These are phyloP conservation scores for Xylaria arbuscula DNA, from an alignment of 2,329 filamentous ascomycete species.

Conservation along the genomic window DNA sequence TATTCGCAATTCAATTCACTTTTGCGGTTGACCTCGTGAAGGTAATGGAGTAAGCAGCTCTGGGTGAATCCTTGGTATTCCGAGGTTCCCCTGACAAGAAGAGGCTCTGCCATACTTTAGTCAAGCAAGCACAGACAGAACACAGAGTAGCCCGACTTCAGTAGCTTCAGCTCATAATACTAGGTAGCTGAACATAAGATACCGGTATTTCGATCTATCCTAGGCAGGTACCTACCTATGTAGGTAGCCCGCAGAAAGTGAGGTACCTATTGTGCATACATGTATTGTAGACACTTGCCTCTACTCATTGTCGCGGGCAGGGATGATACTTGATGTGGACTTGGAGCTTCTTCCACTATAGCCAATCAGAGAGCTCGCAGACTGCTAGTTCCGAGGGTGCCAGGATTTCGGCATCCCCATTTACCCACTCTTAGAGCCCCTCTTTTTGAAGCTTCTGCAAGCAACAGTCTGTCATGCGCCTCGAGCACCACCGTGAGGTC, in stretches of 20 bases:
- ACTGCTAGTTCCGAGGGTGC: slow-evolving; percentile 24
- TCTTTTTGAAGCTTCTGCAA: slow-evolving; percentile 42
- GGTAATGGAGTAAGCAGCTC: background rate
- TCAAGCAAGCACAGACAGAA: background rate
- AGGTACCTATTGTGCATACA: background rate
- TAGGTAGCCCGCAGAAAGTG: background rate
- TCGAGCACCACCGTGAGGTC: slow-evolving; percentile 35
- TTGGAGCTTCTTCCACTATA: slow-evolving; percentile 24
- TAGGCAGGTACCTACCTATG: too few species aligned
- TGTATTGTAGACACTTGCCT: too few species aligned
- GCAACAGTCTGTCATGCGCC: slow-evolving; percentile 32
- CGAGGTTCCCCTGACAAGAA: background rate
- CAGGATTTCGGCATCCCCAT: slow-evolving; percentile 37
- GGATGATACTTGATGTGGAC: slow-evolving; percentile 6
- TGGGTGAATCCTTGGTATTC: background rate
- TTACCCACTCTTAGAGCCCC: slow-evolving; percentile 46
- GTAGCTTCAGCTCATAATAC: background rate
- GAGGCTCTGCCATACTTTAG: slow-evolving; percentile 7
- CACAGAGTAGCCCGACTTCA: background rate
- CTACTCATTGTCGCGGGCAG: slow-evolving; percentile 1
- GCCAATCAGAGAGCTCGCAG: slow-evolving; percentile 35
- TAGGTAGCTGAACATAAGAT: background rate
- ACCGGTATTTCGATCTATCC: background rate
- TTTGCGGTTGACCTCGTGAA: background rate
- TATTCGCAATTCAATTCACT: background rate